Evolutionary conservation across 2,329 filamentous ascomycete genomes (phyloP).

Genomic region (Trichophyton verrucosum): DNA sequence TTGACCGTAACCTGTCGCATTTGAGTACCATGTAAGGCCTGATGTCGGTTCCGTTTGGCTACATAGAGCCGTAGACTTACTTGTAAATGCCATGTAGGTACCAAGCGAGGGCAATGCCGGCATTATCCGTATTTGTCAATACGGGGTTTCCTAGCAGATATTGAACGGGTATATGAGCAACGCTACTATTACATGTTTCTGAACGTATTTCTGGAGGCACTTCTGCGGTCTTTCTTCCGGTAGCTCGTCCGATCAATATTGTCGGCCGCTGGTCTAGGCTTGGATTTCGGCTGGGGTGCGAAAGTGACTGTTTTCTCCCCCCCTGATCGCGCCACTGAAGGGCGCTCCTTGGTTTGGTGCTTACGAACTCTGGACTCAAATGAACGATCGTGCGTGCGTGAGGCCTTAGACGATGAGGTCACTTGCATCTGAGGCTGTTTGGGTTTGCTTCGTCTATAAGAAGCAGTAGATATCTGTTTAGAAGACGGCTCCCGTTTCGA

Average conservation of each 20-base stretch:
- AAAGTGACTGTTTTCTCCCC: constrained; percentile 49
- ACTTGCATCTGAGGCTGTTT: constrained; percentile 45
- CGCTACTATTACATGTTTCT: constrained; percentile 29
- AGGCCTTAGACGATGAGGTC: constrained; percentile 38
- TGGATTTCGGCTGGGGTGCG: constrained; percentile 38
- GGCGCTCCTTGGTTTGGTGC: constrained; percentile 26
- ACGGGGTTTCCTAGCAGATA: neutral
- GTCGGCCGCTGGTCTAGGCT: constrained; percentile 14
- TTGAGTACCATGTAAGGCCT: no score
- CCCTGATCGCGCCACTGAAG: constrained; percentile 25
- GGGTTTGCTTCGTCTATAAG: constrained; percentile 44
- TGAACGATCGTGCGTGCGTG: constrained; percentile 39
- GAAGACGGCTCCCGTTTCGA: constrained; percentile 22
- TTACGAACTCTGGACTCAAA: constrained; percentile 46
- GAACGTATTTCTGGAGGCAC: constrained; percentile 39
- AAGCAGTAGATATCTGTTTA: constrained; percentile 41
- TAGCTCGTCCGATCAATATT: constrained; percentile 15
- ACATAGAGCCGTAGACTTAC: no score
- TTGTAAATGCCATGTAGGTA: no score
- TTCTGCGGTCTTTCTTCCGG: constrained; percentile 34
- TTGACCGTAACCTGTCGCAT: no score
- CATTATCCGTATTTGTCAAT: neutral
- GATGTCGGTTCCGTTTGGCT: no score
- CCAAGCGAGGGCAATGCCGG: no score
- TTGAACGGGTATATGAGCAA: no score